A percentile compares a stretch with the other conserved stretches of the same genome.
Evolutionary conservation across 306 rosid species (phyloP).

Genomic region (Astragalus glycyphyllos): DNA sequence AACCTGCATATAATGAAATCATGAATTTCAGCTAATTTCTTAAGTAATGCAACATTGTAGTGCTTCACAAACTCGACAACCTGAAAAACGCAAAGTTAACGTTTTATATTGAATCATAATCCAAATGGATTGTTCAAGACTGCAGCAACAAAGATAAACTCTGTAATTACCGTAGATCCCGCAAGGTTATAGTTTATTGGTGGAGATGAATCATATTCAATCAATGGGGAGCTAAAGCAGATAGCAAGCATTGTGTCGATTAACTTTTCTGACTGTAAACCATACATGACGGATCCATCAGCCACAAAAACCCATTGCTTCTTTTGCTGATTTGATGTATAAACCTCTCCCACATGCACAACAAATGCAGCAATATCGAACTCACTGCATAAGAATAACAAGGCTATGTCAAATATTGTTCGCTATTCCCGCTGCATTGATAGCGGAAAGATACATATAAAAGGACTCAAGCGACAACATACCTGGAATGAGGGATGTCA

Average conservation of each 20-base stretch:
- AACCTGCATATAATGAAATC: slow-evolving; percentile 58
- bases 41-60: not conserved
- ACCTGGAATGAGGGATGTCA: slow-evolving; percentile 77
- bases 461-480: slow-evolving; percentile 35
- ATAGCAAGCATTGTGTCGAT: slow-evolving; percentile 75
- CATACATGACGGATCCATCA: slow-evolving; percentile 69
- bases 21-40: not conserved
- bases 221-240: slow-evolving; percentile 68
- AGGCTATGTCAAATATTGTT: slow-evolving; percentile 39
- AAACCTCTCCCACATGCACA: slow-evolving; percentile 79
- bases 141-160: slow-evolving; percentile 9
- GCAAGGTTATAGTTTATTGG: slow-evolving; percentile 70
- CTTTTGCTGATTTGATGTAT: slow-evolving; percentile 59
- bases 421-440: slow-evolving; percentile 7
- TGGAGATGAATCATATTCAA: slow-evolving; percentile 58
- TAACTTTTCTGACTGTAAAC: slow-evolving; percentile 51
- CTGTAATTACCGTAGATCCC: slow-evolving; percentile 69
- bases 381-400: slow-evolving; percentile 57
- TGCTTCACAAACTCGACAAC: too few relatives aligned
- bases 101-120: slow-evolving; percentile 27
- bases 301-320: slow-evolving; percentile 92
- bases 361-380: slow-evolving; percentile 78
- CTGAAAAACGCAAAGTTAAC: too few relatives aligned
- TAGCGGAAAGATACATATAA: slow-evolving; percentile 11
- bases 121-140: not conserved